Conservation (phyloP, 1,284 basidiomycete genomes). For the Xerocomus nothofagi region DNA sequence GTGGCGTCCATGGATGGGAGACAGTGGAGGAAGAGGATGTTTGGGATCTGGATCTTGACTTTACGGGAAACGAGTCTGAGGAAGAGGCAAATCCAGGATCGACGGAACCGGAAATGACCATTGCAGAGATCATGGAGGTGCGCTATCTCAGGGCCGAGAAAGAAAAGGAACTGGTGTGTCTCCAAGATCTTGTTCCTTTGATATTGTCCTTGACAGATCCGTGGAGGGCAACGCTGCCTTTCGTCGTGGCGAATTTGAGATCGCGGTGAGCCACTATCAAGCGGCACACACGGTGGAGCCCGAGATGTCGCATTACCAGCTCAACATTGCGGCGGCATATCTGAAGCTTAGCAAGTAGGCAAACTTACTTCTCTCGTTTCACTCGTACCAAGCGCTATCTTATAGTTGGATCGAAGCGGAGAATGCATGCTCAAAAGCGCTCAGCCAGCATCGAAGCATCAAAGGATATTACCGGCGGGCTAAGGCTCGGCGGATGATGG, state of each 20-base stretch:
- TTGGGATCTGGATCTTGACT: slow-evolving; percentile 68
- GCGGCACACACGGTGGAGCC: slow-evolving; percentile 60
- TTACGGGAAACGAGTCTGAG: slow-evolving; percentile 51
- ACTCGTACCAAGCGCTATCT: slow-evolving; percentile 19
- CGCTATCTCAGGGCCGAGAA: slow-evolving; percentile 64
- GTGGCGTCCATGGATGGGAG: slow-evolving; percentile 65
- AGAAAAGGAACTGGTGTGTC: slow-evolving; percentile 61
- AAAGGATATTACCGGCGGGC: slow-evolving; percentile 68
- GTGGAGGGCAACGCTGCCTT: slow-evolving; percentile 63
- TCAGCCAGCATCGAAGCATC: slow-evolving; percentile 60
- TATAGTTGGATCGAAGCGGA: slow-evolving; percentile 68
- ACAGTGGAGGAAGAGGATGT: slow-evolving; percentile 70
- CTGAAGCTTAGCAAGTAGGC: slow-evolving; percentile 63
- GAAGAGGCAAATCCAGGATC: slow-evolving; percentile 42
- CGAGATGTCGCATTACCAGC: slow-evolving; percentile 68
- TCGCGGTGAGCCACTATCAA: slow-evolving; percentile 57
- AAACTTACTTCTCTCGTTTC: slow-evolving; percentile 7
- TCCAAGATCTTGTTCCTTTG: background rate
- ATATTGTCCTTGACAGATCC: slow-evolving; percentile 6
- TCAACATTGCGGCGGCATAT: slow-evolving; percentile 69
- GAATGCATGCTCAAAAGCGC: slow-evolving; percentile 59
- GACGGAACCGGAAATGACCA: slow-evolving; percentile 55
- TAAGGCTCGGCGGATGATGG: slow-evolving; percentile 60
- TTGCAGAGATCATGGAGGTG: slow-evolving; percentile 69
- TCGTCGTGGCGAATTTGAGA: slow-evolving; percentile 54